These are phyloP conservation scores for Ascochyta lentis DNA, from an alignment of 2,329 filamentous ascomycete species.

Conservation along the genomic window DNA sequence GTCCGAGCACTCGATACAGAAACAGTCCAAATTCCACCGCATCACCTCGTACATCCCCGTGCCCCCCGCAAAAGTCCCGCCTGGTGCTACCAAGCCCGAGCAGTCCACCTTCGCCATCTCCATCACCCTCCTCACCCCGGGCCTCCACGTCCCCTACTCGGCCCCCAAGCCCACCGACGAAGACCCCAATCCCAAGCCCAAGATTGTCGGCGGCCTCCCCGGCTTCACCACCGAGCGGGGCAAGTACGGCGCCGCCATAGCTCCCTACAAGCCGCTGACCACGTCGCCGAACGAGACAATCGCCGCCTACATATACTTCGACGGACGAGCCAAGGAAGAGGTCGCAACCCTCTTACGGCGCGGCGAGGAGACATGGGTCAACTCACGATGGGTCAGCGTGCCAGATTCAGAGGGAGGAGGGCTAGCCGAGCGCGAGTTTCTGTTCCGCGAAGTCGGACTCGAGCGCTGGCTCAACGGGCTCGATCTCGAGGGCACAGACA, in stretches of 20 bases:
- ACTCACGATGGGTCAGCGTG: constrained; percentile 95
- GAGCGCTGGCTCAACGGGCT: constrained; percentile 97
- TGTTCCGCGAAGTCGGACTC: constrained; percentile 95
- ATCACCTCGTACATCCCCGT: constrained; percentile 98
- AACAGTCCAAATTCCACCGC: constrained; percentile 85
- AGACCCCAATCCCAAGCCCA: constrained; percentile 81
- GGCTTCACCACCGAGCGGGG: constrained; percentile 60
- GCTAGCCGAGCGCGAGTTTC: constrained; percentile 92
- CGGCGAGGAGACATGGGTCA: constrained; percentile 98
- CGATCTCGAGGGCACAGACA: constrained; percentile 81
- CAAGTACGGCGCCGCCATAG: constrained; percentile 65
- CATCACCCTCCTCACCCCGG: constrained; percentile 90
- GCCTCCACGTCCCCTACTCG: constrained; percentile 89
- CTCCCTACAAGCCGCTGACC: constrained; percentile 90
- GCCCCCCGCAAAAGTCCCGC: constrained; percentile 79
- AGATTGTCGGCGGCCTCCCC: constrained; percentile 76
- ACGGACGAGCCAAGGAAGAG: constrained; percentile 93
- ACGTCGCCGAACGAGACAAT: constrained; percentile 95
- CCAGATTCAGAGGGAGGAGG: constrained; percentile 90
- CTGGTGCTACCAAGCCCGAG: constrained; percentile 76
- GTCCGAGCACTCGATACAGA: constrained; percentile 92
- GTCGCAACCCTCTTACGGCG: constrained; percentile 91
- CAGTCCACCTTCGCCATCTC: constrained; percentile 97
- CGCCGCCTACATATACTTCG: constrained; percentile 98
- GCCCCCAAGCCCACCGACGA: constrained; percentile 78